Evolutionary conservation across 148 eudicot genomes (phyloP).

Genomic region (Rhododendron vialii): DNA sequence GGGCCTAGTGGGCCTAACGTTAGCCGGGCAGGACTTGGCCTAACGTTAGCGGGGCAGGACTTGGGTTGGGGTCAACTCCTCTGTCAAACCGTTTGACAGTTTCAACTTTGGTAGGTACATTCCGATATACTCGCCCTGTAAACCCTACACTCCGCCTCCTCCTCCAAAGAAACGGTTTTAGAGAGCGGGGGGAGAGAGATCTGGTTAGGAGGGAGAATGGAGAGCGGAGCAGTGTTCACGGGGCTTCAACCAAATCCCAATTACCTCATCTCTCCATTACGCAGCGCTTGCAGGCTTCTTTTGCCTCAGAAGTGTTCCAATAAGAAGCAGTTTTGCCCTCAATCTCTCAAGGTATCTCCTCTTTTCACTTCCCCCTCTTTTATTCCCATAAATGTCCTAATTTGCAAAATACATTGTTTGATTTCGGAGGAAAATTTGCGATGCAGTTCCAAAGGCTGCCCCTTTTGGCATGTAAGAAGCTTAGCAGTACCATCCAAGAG

Average conservation of each 20-base stretch:
- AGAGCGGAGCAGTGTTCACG: conserved; percentile 14
- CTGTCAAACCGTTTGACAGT: too few relatives aligned
- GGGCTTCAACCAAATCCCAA: conserved; percentile 9
- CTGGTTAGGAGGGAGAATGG: conserved; percentile 3
- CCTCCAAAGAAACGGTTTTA: background rate
- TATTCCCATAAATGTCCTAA: background rate
- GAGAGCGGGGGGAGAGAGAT: background rate
- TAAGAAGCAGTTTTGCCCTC: conserved; percentile 4
- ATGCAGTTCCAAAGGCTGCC: conserved; percentile 27
- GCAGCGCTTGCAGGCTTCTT: conserved; percentile 1
- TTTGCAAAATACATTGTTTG: background rate
- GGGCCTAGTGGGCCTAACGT: too few relatives aligned
- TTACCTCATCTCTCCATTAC: conserved; percentile 10
- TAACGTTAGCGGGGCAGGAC: too few relatives aligned
- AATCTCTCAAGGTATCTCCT: conserved; percentile 33
- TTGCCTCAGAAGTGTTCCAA: conserved; percentile 12
- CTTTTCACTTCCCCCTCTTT: background rate
- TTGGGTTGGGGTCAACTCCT: too few relatives aligned
- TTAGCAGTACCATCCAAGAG: background rate
- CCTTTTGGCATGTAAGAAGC: background rate
- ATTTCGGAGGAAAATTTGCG: background rate
- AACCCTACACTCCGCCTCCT: background rate
- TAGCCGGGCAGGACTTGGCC: too few relatives aligned
- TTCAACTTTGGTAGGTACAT: too few relatives aligned
- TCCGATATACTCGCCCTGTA: too few relatives aligned